Evolutionary conservation across 2,329 filamentous ascomycete genomes (phyloP).

Genomic region (Seiridium cupressi): DNA sequence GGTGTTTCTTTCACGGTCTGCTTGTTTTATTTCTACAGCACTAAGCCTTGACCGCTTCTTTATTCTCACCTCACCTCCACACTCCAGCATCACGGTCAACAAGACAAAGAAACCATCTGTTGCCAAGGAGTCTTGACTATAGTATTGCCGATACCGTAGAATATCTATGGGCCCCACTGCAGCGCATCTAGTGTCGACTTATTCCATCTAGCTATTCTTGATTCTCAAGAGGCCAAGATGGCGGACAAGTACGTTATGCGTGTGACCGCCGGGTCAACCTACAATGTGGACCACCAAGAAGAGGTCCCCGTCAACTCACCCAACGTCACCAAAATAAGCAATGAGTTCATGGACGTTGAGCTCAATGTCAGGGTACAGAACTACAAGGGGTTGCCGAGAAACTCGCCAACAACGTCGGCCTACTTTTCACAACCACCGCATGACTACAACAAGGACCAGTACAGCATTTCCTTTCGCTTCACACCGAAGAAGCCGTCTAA

Average conservation of each 20-base stretch:
- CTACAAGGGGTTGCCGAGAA: slow-evolving; percentile 67
- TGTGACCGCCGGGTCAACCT: slow-evolving; percentile 77
- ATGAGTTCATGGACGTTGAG: slow-evolving; percentile 61
- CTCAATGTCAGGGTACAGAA: slow-evolving; percentile 72
- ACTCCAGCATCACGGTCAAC: no score
- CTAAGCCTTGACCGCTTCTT: no score
- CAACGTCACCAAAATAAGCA: slow-evolving; percentile 60
- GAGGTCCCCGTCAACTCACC: slow-evolving; percentile 74
- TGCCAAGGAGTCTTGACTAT: no score
- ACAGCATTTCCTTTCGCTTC: slow-evolving; percentile 80
- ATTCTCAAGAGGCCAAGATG: slow-evolving; percentile 34
- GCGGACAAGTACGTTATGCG: slow-evolving; percentile 74
- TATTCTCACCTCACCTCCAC: no score
- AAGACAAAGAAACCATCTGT: no score
- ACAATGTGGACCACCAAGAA: slow-evolving; percentile 71
- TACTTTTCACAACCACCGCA: slow-evolving; percentile 78
- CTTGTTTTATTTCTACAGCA: no score
- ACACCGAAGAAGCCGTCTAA: slow-evolving; percentile 56
- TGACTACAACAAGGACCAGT: slow-evolving; percentile 68
- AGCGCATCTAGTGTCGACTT: no score
- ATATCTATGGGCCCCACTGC: no score
- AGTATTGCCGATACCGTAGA: no score
- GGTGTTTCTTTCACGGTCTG: no score
- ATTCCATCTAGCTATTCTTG: background rate
- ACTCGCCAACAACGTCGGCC: slow-evolving; percentile 65